Percentiles rank a stretch among this genome's conserved stretches.
phyloP scores from a whole-genome alignment of 345 rosid genomes.

The Citrus glauca region DNA sequence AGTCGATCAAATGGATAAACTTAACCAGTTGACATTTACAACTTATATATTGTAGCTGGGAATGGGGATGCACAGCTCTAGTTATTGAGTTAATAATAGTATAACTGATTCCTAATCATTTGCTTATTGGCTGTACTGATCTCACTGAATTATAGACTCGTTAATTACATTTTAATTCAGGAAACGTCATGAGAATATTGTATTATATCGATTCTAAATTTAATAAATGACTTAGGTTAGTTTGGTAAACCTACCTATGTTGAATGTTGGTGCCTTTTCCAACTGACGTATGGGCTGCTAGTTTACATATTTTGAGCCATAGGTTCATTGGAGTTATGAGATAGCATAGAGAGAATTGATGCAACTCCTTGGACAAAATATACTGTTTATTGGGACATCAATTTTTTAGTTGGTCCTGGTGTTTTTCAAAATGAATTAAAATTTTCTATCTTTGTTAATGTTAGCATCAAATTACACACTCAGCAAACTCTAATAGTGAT shows the following conservation, averaged over 20 bases:
- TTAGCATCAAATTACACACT: too few species aligned
- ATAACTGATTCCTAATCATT: neutral
- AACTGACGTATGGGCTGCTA: neutral
- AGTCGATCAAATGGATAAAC: too few species aligned
- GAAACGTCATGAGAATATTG: neutral
- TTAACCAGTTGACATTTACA: too few species aligned
- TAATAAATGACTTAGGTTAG: neutral
- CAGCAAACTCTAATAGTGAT: too few species aligned
- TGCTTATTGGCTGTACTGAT: neutral
- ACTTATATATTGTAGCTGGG: too few species aligned
- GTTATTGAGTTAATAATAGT: too few species aligned
- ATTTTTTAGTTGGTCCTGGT: too few species aligned
- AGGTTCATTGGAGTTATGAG: neutral
- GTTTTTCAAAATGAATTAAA: too few species aligned
- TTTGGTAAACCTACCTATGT: neutral
- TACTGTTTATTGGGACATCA: too few species aligned
- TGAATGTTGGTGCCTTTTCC: neutral
- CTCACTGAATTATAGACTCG: neutral
- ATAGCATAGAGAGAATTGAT: neutral
- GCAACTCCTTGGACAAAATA: neutral
- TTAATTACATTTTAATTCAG: neutral
- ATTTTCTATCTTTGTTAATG: too few species aligned
- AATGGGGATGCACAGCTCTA: too few species aligned
- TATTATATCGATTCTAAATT: neutral
- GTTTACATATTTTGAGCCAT: neutral